phyloP scores from a whole-genome alignment of 768 basidiomycete species.

The Serendipita vermifera region DNA sequence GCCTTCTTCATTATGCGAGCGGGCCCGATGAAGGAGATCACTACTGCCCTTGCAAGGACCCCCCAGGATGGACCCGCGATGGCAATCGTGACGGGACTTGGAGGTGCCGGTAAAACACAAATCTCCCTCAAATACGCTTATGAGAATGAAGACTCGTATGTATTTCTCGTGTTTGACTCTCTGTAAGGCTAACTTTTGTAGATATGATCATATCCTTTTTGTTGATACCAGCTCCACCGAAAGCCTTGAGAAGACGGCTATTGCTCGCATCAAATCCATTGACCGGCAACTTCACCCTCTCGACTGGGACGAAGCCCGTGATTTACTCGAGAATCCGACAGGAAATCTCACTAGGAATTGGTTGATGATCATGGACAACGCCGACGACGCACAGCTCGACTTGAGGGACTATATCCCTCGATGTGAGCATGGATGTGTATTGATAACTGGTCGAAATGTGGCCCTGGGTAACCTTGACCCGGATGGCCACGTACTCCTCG shows the following conservation, averaged over 20 bases:
- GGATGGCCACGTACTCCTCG: neutral
- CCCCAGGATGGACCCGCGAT: neutral
- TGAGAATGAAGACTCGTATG: neutral
- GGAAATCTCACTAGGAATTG: too few relatives aligned
- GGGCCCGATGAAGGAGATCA: neutral
- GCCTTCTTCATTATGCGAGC: conserved; percentile 5
- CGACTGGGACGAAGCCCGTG: too few relatives aligned
- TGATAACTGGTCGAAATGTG: neutral
- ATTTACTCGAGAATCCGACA: too few relatives aligned
- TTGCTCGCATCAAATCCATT: neutral
- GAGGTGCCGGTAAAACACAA: conserved; percentile 1
- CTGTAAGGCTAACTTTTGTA: neutral
- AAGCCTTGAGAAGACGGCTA: neutral
- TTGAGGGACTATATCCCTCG: neutral
- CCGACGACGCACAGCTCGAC: neutral
- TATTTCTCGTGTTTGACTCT: neutral
- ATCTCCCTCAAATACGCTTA: neutral
- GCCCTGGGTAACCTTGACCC: neutral
- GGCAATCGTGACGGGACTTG: neutral
- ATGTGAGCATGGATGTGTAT: neutral
- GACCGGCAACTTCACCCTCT: too few relatives aligned
- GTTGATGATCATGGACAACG: conserved; percentile 3
- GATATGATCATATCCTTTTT: neutral
- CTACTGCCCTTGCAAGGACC: neutral
- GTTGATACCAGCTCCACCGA: neutral